These are phyloP conservation scores for Salix arbutifolia DNA, from an alignment of 345 rosid species.

Conservation along the genomic window DNA sequence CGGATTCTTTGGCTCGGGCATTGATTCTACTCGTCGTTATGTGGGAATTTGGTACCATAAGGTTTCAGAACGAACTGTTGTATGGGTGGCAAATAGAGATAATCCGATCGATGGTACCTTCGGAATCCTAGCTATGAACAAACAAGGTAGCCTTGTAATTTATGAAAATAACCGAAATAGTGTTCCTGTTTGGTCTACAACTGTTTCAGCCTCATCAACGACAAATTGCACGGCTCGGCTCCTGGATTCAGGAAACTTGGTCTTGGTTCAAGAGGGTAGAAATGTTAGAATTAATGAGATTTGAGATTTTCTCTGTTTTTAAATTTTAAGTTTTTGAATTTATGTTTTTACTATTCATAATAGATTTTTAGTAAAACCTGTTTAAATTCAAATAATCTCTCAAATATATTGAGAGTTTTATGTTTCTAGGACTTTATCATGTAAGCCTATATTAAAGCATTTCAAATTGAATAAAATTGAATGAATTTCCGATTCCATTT, in stretches of 20 bases:
- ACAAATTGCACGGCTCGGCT: constrained; percentile 15
- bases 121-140: constrained; percentile 1
- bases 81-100: constrained; percentile 14
- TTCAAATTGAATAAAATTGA: no score
- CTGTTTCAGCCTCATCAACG: not conserved
- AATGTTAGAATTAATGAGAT: no score
- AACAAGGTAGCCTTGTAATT: constrained; percentile 5
- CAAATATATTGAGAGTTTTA: no score
- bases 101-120: constrained; percentile 5
- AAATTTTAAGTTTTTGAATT: no score
- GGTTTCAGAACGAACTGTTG: not conserved
- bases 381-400: no score
- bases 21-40: constrained; percentile 4
- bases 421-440: no score
- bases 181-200: constrained; percentile 4
- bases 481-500: no score
- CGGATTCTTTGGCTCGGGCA: constrained; percentile 12
- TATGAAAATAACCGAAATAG: not conserved
- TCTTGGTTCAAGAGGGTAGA: not conserved
- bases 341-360: no score
- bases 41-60: constrained; percentile 16
- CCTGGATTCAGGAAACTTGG: constrained; percentile 29
- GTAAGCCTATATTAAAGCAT: no score
- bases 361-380: no score
- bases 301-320: no score